Percentiles rank a stretch among this genome's conserved stretches.
These are phyloP conservation scores for Globisporangium ultimum DNA, from an alignment of 352 stramenopile genomes.

Conservation along the genomic window DNA sequence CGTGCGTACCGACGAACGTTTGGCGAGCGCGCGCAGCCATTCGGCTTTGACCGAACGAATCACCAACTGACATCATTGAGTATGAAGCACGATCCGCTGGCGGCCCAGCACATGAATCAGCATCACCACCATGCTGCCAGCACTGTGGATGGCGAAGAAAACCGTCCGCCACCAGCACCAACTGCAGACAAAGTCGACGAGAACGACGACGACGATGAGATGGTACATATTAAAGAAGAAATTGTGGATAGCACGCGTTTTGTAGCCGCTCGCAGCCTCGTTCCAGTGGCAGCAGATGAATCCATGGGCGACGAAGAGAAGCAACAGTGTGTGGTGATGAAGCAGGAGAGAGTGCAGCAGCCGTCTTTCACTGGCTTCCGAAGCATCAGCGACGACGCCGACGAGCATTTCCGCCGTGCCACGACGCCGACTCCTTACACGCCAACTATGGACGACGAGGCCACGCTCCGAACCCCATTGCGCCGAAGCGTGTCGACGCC, in stretches of 20 bases:
- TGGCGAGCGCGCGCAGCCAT: constrained; percentile 44
- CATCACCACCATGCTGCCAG: background rate
- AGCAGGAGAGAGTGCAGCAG: constrained; percentile 10
- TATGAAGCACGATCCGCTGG: constrained; percentile 7
- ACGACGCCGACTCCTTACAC: background rate
- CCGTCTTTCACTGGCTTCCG: constrained; percentile 10
- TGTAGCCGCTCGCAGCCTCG: background rate
- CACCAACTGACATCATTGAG: background rate
- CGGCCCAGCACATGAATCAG: background rate
- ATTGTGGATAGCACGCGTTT: background rate
- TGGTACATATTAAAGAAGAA: constrained; percentile 14
- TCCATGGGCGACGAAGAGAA: constrained; percentile 6
- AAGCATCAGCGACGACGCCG: constrained; percentile 14
- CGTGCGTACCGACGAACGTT: constrained; percentile 57
- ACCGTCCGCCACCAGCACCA: background rate
- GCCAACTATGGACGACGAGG: background rate
- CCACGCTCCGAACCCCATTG: constrained; percentile 39
- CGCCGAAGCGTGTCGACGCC: constrained; percentile 25
- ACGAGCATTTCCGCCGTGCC: constrained; percentile 8
- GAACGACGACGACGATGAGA: background rate
- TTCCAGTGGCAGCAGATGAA: constrained; percentile 7
- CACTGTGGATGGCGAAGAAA: background rate
- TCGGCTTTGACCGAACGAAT: constrained; percentile 32
- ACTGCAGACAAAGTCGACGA: background rate
- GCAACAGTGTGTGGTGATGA: background rate